These are phyloP conservation scores for Excoecaria agallocha DNA, from an alignment of 345 rosid species.

Conservation along the genomic window DNA sequence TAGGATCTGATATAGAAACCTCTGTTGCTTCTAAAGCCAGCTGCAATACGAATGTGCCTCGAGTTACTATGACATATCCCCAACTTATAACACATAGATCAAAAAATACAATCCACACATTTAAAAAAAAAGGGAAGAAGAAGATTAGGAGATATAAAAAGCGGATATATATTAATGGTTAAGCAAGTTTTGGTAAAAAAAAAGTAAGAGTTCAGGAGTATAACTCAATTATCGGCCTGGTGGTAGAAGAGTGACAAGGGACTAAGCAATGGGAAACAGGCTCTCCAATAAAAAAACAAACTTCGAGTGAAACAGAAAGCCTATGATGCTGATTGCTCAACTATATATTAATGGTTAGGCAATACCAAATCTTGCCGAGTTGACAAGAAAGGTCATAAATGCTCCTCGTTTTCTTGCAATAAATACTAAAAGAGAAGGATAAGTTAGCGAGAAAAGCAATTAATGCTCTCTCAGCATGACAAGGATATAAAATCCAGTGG, in stretches of 20 bases:
- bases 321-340: neutral
- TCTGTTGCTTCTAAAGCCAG: constrained; percentile 18
- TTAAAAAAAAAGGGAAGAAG: neutral
- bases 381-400: neutral
- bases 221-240: neutral
- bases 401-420: neutral
- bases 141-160: neutral
- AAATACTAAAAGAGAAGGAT: neutral
- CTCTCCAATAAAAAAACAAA: neutral
- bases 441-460: neutral
- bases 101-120: neutral
- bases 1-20: constrained; percentile 15
- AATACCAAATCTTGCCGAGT: neutral
- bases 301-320: neutral
- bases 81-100: neutral
- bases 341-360: neutral
- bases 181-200: too few relatives aligned
- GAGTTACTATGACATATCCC: constrained; percentile 19
- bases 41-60: constrained; percentile 38
- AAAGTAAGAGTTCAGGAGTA: neutral
- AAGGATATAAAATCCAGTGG: neutral
- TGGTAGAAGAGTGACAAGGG: neutral
- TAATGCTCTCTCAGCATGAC: neutral
- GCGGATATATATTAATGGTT: neutral
- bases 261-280: neutral